These are phyloP conservation scores for Ambrosiella xylebori DNA, from an alignment of 2,329 filamentous ascomycete genomes.

Conservation along the genomic window DNA sequence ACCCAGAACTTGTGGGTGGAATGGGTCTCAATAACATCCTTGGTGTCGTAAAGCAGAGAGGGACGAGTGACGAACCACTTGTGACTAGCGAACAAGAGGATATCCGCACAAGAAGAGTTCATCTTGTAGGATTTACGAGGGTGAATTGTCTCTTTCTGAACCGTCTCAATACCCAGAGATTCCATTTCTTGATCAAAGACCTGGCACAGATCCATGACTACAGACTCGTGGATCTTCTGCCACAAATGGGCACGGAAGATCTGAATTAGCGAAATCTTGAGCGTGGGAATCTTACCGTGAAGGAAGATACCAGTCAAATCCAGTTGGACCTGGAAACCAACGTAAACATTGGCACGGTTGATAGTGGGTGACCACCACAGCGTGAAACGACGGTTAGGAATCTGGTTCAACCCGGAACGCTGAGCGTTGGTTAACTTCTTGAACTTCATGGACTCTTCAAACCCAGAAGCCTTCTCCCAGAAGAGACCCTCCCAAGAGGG, in stretches of 20 bases:
- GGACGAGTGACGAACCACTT: constrained; percentile 97
- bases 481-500: constrained; percentile 94
- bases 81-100: constrained; percentile 88
- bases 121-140: constrained; percentile 99
- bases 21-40: constrained; percentile 82
- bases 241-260: constrained; percentile 99
- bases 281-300: constrained; percentile 93
- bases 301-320: constrained; percentile 97
- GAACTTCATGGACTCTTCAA: constrained; percentile 70
- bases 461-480: constrained; percentile 54
- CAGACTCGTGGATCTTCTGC: constrained; percentile 98
- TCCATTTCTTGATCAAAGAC: constrained; percentile 97
- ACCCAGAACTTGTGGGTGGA: constrained; percentile 99
- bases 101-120: constrained; percentile 98
- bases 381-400: constrained; percentile 95
- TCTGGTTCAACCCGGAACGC: constrained; percentile 90
- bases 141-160: constrained; percentile 98
- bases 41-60: constrained; percentile 86
- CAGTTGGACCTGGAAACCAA: constrained; percentile 97
- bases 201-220: constrained; percentile 97
- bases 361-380: constrained; percentile 94
- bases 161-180: constrained; percentile 86
- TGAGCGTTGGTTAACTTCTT: constrained; percentile 98
- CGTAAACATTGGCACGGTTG: constrained; percentile 91
- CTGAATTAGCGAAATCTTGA: constrained; percentile 96